Evolutionary conservation across 148 eudicot species (phyloP).

Genomic region (Cornus suecica): DNA sequence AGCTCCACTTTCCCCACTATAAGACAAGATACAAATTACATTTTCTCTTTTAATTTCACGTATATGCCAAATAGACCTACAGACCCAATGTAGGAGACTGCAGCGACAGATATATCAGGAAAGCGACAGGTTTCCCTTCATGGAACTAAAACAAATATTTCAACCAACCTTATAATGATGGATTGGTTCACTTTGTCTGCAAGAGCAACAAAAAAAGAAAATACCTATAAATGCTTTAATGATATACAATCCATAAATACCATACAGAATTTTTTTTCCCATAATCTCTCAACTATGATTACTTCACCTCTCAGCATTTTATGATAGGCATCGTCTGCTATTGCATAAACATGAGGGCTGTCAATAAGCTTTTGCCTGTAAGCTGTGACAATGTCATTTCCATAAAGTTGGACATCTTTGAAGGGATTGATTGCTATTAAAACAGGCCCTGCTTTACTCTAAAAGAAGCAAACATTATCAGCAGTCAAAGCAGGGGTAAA

Average conservation of each 20-base stretch:
- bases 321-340: constrained; percentile 69
- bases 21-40: constrained; percentile 10
- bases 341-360: constrained; percentile 84
- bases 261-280: not conserved
- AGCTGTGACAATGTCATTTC: constrained; percentile 50
- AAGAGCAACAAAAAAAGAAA: constrained; percentile 17
- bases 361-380: constrained; percentile 69
- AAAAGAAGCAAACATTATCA: constrained; percentile 18
- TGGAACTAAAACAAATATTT: constrained; percentile 11
- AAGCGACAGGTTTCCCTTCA: not conserved
- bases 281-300: not conserved
- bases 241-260: not conserved
- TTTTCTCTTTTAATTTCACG: not conserved
- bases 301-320: constrained; percentile 82
- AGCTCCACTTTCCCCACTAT: constrained; percentile 98
- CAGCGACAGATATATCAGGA: not conserved
- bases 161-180: constrained; percentile 78
- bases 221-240: constrained; percentile 18
- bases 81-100: not conserved
- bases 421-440: constrained; percentile 92
- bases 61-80: not conserved
- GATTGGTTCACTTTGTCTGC: constrained; percentile 89
- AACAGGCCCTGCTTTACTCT: constrained; percentile 96
- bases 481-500: not conserved
- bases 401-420: constrained; percentile 68